phyloP scores from a whole-genome alignment of 306 rosid genomes.

The Ochetophila trinervis region DNA sequence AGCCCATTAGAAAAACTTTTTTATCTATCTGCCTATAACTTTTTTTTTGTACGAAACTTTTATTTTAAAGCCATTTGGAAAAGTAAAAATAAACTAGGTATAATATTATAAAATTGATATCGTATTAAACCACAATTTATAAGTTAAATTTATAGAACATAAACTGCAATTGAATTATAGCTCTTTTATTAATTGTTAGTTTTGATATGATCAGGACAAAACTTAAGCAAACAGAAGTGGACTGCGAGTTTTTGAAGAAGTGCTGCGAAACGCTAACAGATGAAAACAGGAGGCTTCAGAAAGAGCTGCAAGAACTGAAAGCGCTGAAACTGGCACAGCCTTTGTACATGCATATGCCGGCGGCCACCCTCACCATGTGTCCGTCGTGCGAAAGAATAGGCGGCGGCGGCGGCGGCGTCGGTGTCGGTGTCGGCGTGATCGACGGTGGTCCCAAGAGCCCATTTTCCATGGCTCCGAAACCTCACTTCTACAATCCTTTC shows the following conservation, averaged over 20 bases:
- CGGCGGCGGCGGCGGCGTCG: slow-evolving; percentile 31
- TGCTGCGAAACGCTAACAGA: slow-evolving; percentile 85
- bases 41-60: neutral
- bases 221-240: slow-evolving; percentile 95
- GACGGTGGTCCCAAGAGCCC: slow-evolving; percentile 40
- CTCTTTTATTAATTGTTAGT: too few species aligned
- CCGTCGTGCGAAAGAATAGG: slow-evolving; percentile 83
- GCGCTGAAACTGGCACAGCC: slow-evolving; percentile 64
- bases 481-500: slow-evolving; percentile 70
- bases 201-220: slow-evolving; percentile 74
- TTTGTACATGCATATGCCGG: slow-evolving; percentile 84
- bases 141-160: too few species aligned
- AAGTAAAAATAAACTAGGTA: too few species aligned
- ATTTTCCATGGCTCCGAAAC: slow-evolving; percentile 59
- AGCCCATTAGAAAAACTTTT: neutral
- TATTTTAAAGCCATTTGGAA: neutral
- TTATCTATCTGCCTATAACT: neutral
- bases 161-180: too few species aligned
- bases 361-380: slow-evolving; percentile 81
- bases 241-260: slow-evolving; percentile 85
- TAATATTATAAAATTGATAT: too few species aligned
- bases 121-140: too few species aligned
- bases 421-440: slow-evolving; percentile 28
- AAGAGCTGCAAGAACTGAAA: slow-evolving; percentile 80
- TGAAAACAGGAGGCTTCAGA: slow-evolving; percentile 80